Percentiles rank a stretch among this genome's conserved stretches.
phyloP scores from a whole-genome alignment of 1,139 yeast genomes.

The Saccharomycopsis hybrid region DNA sequence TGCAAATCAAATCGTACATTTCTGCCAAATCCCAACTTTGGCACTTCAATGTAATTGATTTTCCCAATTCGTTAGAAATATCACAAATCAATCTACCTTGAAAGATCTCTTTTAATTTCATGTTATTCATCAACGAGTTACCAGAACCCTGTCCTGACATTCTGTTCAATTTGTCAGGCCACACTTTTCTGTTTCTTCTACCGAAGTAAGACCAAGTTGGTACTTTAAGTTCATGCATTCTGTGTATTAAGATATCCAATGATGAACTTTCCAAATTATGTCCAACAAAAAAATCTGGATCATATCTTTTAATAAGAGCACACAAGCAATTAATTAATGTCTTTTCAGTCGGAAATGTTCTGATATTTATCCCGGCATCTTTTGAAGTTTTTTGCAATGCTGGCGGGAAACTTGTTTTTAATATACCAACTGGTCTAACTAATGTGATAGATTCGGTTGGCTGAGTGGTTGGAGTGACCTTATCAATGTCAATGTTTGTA shows the following conservation, averaged over 20 bases:
- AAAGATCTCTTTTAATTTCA: constrained; percentile 55
- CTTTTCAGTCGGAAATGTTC: constrained; percentile 66
- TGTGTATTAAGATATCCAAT: constrained; percentile 72
- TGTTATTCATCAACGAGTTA: constrained; percentile 34
- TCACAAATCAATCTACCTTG: constrained; percentile 90
- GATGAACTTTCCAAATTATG: constrained; percentile 78
- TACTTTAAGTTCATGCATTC: constrained; percentile 70
- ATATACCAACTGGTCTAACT: constrained; percentile 64
- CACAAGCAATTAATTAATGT: constrained; percentile 67
- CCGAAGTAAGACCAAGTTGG: constrained; percentile 82
- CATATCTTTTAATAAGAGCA: constrained; percentile 62
- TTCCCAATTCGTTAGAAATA: constrained; percentile 92
- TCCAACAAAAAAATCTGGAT: constrained; percentile 89
- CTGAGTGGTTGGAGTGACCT: constrained; percentile 50
- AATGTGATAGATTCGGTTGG: constrained; percentile 61
- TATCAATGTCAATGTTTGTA: constrained; percentile 62
- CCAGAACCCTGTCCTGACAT: constrained; percentile 27
- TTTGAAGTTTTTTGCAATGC: constrained; percentile 59
- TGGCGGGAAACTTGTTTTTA: constrained; percentile 56
- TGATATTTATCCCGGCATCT: constrained; percentile 41
- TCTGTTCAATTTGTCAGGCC: constrained; percentile 70
- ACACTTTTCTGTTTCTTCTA: constrained; percentile 61
- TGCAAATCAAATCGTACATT: constrained; percentile 76
- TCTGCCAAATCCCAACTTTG: constrained; percentile 95
- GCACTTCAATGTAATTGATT: constrained; percentile 83